Percentiles rank a stretch among this genome's conserved stretches.
Conservation (phyloP, 2,329 filamentous ascomycete genomes). For the Reticulascus tulasneorum region DNA sequence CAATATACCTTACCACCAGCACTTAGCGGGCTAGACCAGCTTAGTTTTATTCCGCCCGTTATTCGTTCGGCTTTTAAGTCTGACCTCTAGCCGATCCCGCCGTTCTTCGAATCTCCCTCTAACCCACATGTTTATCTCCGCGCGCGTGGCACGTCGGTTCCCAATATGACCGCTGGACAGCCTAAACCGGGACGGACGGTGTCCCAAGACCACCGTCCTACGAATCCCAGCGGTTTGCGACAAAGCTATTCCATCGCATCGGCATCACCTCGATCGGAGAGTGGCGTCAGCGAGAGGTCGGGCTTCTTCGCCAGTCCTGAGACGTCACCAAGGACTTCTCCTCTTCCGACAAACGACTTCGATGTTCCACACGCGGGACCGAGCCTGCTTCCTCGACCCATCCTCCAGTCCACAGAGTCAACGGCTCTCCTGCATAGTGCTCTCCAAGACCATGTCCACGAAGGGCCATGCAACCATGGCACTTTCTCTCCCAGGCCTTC, state of each 20-base stretch:
- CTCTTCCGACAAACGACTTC: constrained; percentile 9
- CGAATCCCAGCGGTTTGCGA: constrained; percentile 42
- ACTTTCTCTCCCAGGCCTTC: constrained; percentile 68
- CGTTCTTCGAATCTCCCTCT: constrained; percentile 3
- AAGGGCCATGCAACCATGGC: constrained; percentile 63
- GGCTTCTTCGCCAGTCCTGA: too few species aligned
- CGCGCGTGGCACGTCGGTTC: constrained; percentile 1
- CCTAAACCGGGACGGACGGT: constrained; percentile 8
- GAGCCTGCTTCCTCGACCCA: constrained; percentile 12
- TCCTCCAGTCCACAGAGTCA: constrained; percentile 36
- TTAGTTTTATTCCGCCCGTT: too few species aligned
- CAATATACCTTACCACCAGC: too few species aligned
- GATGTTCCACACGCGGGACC: constrained; percentile 19
- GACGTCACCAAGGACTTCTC: constrained; percentile 1
- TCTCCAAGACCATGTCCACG: constrained; percentile 34
- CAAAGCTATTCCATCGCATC: constrained; percentile 33
- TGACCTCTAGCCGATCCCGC: too few species aligned
- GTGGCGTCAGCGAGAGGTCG: too few species aligned
- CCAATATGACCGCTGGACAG: constrained; percentile 11
- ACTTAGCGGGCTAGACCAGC: too few species aligned
- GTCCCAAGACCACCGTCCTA: constrained; percentile 32
- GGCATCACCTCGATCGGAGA: too few species aligned
- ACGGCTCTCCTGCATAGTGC: constrained; percentile 43
- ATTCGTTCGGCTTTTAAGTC: too few species aligned
- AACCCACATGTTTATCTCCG: neutral